These are phyloP conservation scores for Pleodorina starrii DNA, from an alignment of 139 green algal species.

Conservation along the genomic window DNA sequence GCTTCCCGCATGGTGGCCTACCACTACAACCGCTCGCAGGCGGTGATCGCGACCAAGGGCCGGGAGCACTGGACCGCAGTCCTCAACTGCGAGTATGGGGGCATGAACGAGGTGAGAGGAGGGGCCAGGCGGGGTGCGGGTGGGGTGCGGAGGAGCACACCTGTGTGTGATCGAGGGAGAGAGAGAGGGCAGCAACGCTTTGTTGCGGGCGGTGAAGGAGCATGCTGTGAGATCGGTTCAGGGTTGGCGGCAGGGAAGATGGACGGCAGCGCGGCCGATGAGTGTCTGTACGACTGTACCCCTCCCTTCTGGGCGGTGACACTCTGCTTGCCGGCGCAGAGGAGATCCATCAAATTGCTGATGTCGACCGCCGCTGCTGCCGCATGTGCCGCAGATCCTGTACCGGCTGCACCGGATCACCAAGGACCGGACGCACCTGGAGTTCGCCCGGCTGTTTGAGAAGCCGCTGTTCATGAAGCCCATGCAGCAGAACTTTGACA, in stretches of 20 bases:
- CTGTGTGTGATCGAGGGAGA: background rate
- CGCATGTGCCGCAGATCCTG: constrained; percentile 66
- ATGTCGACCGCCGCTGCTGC: no score
- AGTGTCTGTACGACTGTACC: no score
- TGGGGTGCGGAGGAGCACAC: background rate
- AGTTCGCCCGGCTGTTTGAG: constrained; percentile 68
- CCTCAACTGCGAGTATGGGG: constrained; percentile 45
- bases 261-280: no score
- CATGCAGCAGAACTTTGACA: constrained; percentile 60
- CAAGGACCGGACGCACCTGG: constrained; percentile 46
- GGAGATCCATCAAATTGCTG: no score
- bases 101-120: constrained; percentile 42
- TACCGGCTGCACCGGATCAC: constrained; percentile 72
- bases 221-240: no score
- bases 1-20: constrained; percentile 39
- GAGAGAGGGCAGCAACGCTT: no score
- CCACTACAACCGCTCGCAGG: constrained; percentile 42
- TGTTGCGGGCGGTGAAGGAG: no score
- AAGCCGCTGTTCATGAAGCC: constrained; percentile 70
- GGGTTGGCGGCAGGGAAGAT: no score
- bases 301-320: no score
- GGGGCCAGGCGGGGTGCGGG: no score
- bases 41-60: background rate
- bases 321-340: no score
- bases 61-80: constrained; percentile 23